Evolutionary conservation across 2,329 filamentous ascomycete genomes (phyloP), one percentile per base, ranked within the genome.

Genomic region (Allantophomopsis cytisporea): DNA sequence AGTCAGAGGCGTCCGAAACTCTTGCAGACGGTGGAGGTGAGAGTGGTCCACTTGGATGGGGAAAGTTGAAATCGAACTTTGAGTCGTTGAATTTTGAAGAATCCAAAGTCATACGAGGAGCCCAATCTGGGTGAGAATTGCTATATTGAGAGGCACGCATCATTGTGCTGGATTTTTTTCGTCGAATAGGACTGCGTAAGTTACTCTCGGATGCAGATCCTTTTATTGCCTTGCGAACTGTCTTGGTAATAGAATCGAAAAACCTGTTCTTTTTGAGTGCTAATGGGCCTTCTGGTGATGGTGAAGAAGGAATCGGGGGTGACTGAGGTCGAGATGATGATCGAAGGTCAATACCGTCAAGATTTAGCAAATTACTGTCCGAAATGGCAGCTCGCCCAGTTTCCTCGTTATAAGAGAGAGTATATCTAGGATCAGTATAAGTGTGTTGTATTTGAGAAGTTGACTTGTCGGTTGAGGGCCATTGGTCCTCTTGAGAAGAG

Each of bases 81-180:
- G 23, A 6, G 10, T 28, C 23, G 11, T 28, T 28, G 50, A 72
- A 71, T 43, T 66, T 66, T 5, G 48, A 23, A 14, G 45, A 38
- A 31, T 51, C 46, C 8, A 43, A 36, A 42, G 72, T 64, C 35
- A 73, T 60, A 42, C 69, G 66, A 46, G 69, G 64, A 31, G 63
- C 60, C 71, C 73, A 76, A 36, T 57, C 50, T 37, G 64, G 54
- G 60, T 54, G 56, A 62, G 56, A 60, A 51, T 66, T 52, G 59
- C 61, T 56, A 58, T 63, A 54, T 54, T 49, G 60, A 48, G 59
- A 50, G 35, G 54, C 43, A 35, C 51, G 51, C 46, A 57, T 58
- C 46, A 47, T 49, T 4, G 44, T 50, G 33, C 47, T 38, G 5
- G 40, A 43, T 14, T 52, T 58, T 41, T 57, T 54, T 55, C 62